Evolutionary conservation across 1,284 basidiomycete species (phyloP), one percentile per base, ranked within the genome.

Genomic region (Sparassis latifolia): DNA sequence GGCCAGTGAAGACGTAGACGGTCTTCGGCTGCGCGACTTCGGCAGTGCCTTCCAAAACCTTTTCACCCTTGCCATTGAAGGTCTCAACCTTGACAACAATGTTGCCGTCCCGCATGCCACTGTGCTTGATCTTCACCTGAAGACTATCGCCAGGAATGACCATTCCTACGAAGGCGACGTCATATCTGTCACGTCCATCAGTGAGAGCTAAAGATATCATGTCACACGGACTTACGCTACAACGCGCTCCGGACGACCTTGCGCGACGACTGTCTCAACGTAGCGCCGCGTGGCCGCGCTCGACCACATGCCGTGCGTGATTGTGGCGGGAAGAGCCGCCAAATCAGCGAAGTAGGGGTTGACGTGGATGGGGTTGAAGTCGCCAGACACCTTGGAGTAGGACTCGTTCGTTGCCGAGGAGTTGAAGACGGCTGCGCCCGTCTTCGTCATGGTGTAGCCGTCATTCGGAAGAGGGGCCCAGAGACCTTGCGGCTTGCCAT

Each of bases 261-360:
- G 86, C 12, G 95, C 96, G 45, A 92, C 95, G 51, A 97, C 84
- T 52, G 84, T 94, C 74, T 99, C 97, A 58, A 98, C 84, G 66
- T 88, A 96, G 51, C 88, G 85, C 61, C 96, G 82, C 33, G 94
- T 96, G 28, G 94, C 94, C 44, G 97, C 96, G 58, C 90, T 94
- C 12, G 92, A 89, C 90, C 93, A 97, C 76, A 99, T 85, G 50
- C 96, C 96, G 65, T 99, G 96, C 4, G 96, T 97, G 66, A 99
- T 99, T 20, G 97, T 98, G 10, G 91, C 90, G 32, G 95, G 96
- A 28, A 99, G 84, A 27, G 86, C 82, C 10, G 96, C 95, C 61
- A 91, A 93, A 67, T 93, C 88, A 31, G 96, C 84, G 75, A 99
- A 98, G 78, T 98, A 98, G 0, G 96, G 97, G 72, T 99, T 98